These are phyloP conservation scores for Tardiomyces blankii DNA, from an alignment of 1,139 yeast genomes.

Conservation along the genomic window DNA sequence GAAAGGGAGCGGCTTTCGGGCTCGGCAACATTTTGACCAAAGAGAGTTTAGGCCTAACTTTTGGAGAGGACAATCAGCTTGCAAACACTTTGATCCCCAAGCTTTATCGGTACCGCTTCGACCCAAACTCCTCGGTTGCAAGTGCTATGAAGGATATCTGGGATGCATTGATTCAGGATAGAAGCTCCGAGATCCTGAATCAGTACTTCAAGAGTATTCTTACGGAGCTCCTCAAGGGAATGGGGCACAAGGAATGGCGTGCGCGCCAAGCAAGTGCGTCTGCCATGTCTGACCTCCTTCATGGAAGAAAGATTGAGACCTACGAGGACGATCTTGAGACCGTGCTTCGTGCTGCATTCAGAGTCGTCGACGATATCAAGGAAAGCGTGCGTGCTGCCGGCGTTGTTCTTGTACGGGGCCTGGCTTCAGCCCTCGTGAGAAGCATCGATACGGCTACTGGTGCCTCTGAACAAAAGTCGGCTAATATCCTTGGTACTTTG, in stretches of 20 bases:
- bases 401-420: conserved; percentile 48
- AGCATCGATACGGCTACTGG: conserved; percentile 36
- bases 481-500: conserved; percentile 44
- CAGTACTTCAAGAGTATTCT: conserved; percentile 49
- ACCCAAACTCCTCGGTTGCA: conserved; percentile 68
- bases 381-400: conserved; percentile 89
- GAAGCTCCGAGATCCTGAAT: conserved; percentile 40
- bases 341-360: conserved; percentile 81
- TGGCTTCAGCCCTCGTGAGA: conserved; percentile 54
- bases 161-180: conserved; percentile 59
- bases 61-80: conserved; percentile 40
- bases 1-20: conserved; percentile 92
- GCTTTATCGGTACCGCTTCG: conserved; percentile 72
- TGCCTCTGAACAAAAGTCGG: conserved; percentile 34
- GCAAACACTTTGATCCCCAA: conserved; percentile 65
- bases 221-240: conserved; percentile 52
- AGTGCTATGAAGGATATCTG: conserved; percentile 84
- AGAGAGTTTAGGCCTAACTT: conserved; percentile 55
- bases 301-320: conserved; percentile 41
- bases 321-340: conserved; percentile 49
- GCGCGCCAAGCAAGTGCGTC: conserved; percentile 80
- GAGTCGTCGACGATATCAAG: conserved; percentile 88
- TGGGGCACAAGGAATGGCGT: conserved; percentile 88
- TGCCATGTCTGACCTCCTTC: conserved; percentile 63
- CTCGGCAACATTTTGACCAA: conserved; percentile 76